phyloP scores from a whole-genome alignment of 805 yeast species.

The Deakozyma indianensis region DNA sequence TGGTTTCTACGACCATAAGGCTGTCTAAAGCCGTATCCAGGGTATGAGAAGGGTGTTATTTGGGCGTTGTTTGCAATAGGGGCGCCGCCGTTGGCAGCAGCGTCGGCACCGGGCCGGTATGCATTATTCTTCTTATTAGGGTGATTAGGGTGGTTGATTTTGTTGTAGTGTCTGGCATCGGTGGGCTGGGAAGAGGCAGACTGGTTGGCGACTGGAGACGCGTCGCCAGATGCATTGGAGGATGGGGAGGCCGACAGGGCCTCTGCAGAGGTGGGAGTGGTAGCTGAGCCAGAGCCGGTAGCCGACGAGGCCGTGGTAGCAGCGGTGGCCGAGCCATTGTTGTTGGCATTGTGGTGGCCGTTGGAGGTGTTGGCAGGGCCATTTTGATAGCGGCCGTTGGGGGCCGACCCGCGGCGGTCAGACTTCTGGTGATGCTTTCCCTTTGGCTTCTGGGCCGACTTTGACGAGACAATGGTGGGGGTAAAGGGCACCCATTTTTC shows the following conservation, averaged over 20 bases:
- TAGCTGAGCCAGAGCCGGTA: slow-evolving; percentile 5
- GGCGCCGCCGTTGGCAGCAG: background rate
- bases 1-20: slow-evolving; percentile 1
- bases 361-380: slow-evolving; percentile 1
- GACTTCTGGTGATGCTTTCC: background rate
- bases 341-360: slow-evolving; percentile 5
- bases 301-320: slow-evolving; percentile 7
- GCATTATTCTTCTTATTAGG: background rate
- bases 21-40: background rate
- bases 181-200: background rate
- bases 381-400: slow-evolving; percentile 4
- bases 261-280: background rate
- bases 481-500: slow-evolving; percentile 31
- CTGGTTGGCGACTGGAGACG: background rate
- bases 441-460: slow-evolving; percentile 3
- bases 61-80: background rate
- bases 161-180: background rate
- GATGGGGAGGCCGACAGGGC: background rate
- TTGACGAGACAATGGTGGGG: slow-evolving; percentile 9
- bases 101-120: background rate
- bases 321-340: slow-evolving; percentile 4
- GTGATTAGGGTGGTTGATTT: background rate
- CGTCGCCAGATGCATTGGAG: slow-evolving; percentile 1
- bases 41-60: background rate
- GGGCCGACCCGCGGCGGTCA: slow-evolving; percentile 1